Percentiles rank a stretch among this genome's conserved stretches.
These are phyloP conservation scores for Andrographis paniculata DNA, from an alignment of 305 asterid genomes.

Conservation along the genomic window DNA sequence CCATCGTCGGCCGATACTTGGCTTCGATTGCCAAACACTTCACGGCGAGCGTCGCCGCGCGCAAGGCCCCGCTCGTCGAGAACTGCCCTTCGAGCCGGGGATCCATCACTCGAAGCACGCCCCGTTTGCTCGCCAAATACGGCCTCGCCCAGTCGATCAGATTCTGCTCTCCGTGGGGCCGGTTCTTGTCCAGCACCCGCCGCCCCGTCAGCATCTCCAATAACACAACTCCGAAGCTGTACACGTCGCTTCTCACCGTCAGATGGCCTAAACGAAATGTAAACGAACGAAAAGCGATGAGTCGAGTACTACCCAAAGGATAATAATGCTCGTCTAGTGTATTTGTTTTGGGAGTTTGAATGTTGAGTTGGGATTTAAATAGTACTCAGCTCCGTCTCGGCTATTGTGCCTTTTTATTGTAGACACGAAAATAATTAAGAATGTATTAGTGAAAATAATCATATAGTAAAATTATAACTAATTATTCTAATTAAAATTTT, in stretches of 20 bases:
- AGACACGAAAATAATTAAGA: too few species aligned
- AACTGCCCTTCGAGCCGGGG: slow-evolving; percentile 66
- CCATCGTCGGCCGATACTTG: slow-evolving; percentile 49
- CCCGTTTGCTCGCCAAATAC: slow-evolving; percentile 49
- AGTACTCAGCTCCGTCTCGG: too few species aligned
- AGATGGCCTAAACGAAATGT: slow-evolving; percentile 47
- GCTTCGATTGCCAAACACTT: slow-evolving; percentile 57
- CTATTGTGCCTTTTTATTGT: too few species aligned
- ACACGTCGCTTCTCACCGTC: slow-evolving; percentile 67
- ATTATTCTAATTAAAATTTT: too few species aligned
- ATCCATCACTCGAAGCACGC: slow-evolving; percentile 57
- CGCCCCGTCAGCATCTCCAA: slow-evolving; percentile 70
- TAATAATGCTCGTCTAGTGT: too few species aligned
- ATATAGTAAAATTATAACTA: too few species aligned
- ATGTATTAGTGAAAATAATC: too few species aligned
- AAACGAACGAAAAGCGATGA: too few species aligned
- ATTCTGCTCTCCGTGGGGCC: slow-evolving; percentile 75
- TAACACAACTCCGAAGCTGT: slow-evolving; percentile 77
- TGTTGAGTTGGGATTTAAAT: too few species aligned
- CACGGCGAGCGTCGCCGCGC: slow-evolving; percentile 54
- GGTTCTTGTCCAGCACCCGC: slow-evolving; percentile 64
- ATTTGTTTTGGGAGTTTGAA: too few species aligned
- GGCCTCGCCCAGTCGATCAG: slow-evolving; percentile 78
- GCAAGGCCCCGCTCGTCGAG: slow-evolving; percentile 38
- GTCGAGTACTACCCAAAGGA: too few species aligned